Evolutionary conservation across 352 stramenopile species (phyloP), one percentile per base, ranked within the genome.

Genomic region (Poterioochromonas sp.): DNA sequence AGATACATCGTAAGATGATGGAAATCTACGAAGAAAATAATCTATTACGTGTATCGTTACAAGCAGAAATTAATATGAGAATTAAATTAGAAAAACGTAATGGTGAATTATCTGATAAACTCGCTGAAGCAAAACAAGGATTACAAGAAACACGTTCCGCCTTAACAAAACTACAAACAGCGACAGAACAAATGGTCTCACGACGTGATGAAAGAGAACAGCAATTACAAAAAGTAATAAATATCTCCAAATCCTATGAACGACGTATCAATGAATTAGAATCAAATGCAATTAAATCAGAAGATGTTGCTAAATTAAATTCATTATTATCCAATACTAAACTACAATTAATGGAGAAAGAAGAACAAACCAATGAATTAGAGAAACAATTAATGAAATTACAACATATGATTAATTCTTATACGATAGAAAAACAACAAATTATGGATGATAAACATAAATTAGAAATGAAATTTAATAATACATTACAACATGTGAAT

Each of bases 51-150:
- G 12, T 68, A 5, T 29, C 5, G 5, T 26, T 68, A 37, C 58
- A 68, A 68, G 29, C 63, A 26, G 65, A 74, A 54, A 51, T 54
- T 35, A 74, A 74, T 15, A 34, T 18, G 2, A 15, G 65, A 74
- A 12, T 54, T 20, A n/a, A 37, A 8, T n/a, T 74, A 26, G 65
- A 74, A 74, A 15, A 35, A 26, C 51, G 43, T 34, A 74, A 74
- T 54, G 22, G 15, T 20, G 65, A 74, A 54, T 39, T 74, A 18
- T 54, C 20, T 34, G 37, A 51, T 40, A 51, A 54, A 34, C 40
- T 74, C 2, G 29, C 41, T 18, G 65, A 54, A 39, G 63, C 63
- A 5, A 43, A 32, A 44, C 22, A 73, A 49, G 63, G 29, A n/a
- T 47, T 73, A 40, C 29, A 73, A 49, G 63, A 73, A 29, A 73